A percentile compares a stretch with the other conserved stretches of the same genome.
phyloP scores from a whole-genome alignment of 257 asterid genomes.

The Solanum chmielewskii region DNA sequence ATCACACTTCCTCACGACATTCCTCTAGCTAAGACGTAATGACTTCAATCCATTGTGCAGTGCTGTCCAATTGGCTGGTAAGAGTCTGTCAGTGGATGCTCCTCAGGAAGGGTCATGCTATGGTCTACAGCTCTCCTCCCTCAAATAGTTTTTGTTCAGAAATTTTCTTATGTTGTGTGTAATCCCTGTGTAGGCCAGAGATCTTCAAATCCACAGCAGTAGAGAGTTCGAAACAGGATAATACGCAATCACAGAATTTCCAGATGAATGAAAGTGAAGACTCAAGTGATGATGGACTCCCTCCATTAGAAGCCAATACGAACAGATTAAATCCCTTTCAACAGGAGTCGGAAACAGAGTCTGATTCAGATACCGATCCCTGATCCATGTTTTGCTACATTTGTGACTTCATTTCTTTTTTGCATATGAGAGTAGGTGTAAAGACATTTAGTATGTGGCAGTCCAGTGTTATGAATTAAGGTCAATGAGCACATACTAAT shows the following conservation, averaged over 20 bases:
- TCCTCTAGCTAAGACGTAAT: neutral
- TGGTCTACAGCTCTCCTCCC: neutral
- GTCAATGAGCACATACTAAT: neutral
- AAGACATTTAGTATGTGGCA: neutral
- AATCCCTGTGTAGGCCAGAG: slow-evolving; percentile 41
- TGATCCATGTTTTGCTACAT: slow-evolving; percentile 3
- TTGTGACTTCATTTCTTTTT: neutral
- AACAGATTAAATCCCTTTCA: slow-evolving; percentile 47
- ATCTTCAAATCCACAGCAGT: slow-evolving; percentile 28
- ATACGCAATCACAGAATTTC: neutral
- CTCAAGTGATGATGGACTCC: slow-evolving; percentile 59
- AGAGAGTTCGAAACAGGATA: slow-evolving; percentile 14
- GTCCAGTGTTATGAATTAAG: neutral
- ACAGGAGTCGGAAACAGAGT: slow-evolving; percentile 13
- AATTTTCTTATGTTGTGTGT: neutral
- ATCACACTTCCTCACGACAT: neutral
- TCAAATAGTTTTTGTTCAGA: neutral
- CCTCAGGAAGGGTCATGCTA: neutral
- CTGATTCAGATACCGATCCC: slow-evolving; percentile 30
- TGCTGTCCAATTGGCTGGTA: neutral
- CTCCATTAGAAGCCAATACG: slow-evolving; percentile 78
- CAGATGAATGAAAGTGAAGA: slow-evolving; percentile 12
- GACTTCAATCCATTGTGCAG: neutral
- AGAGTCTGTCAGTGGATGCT: neutral
- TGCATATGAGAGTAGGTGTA: neutral